phyloP scores from a whole-genome alignment of 345 rosid species.

The Stellera chamaejasme region DNA sequence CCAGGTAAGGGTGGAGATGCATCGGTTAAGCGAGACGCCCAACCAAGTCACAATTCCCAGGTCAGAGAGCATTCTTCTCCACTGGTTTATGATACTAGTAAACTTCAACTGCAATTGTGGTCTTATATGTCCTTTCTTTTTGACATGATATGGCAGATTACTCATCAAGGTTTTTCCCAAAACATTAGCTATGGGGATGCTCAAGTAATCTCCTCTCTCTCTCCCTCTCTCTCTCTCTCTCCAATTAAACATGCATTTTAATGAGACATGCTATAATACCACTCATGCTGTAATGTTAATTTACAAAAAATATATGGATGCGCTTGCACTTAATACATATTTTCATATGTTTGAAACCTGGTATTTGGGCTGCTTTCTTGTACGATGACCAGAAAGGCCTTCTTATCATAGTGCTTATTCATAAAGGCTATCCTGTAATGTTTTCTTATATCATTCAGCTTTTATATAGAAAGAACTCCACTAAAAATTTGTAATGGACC shows the following conservation, averaged over 20 bases:
- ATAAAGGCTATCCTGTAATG: no score
- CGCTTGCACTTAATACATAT: neutral
- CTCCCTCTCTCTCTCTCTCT: conserved; percentile 14
- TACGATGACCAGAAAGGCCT: no score
- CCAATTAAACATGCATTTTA: neutral
- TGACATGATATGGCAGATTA: conserved; percentile 37
- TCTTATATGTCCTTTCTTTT: conserved; percentile 4
- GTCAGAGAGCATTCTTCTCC: conserved; percentile 12
- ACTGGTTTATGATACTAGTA: neutral
- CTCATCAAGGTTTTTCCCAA: conserved; percentile 47
- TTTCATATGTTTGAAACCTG: neutral
- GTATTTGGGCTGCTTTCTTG: neutral
- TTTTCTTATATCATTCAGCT: no score
- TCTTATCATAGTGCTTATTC: no score
- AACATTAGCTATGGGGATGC: conserved; percentile 45
- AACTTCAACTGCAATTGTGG: neutral
- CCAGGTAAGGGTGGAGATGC: conserved; percentile 59
- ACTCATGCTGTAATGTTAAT: no score
- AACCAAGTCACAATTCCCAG: conserved; percentile 40
- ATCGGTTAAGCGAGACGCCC: conserved; percentile 39
- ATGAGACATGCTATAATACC: neutral
- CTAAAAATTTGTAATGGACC: no score
- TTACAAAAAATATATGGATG: no score
- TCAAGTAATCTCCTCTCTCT: conserved; percentile 39
- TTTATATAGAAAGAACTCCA: no score